These are phyloP conservation scores for Cokeromyces recurvatus DNA, from an alignment of 371 early-diverging fungal genomes.

Conservation along the genomic window DNA sequence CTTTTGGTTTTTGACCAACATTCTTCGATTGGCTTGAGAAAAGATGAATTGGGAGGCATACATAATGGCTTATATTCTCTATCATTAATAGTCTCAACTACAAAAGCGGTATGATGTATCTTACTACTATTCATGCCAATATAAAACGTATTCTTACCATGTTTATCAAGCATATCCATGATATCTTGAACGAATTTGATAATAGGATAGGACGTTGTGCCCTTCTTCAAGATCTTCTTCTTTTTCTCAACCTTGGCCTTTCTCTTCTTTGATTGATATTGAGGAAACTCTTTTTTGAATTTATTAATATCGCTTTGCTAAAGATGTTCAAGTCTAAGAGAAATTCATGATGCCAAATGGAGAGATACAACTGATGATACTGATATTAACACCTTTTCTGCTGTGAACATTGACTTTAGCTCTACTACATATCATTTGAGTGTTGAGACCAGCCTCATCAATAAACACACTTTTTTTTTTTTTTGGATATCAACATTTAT, in stretches of 20 bases:
- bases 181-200: not conserved
- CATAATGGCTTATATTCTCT: conserved; percentile 4
- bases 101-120: conserved; percentile 1
- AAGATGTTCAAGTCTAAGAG: conserved; percentile 1
- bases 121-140: conserved; percentile 3
- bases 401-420: not conserved
- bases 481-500: not conserved
- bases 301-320: not conserved
- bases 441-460: not conserved
- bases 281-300: conserved; percentile 2
- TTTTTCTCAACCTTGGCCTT: conserved; percentile 1
- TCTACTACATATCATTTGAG: not conserved
- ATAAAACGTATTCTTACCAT: not conserved
- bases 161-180: conserved; percentile 4
- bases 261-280: conserved; percentile 4
- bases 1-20: conserved; percentile 9
- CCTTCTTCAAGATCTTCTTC: not conserved
- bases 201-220: conserved; percentile 3
- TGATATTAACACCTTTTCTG: conserved; percentile 1
- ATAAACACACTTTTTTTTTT: conserved; percentile 2
- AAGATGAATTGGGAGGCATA: conserved; percentile 5
- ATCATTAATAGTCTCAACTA: conserved; percentile 4
- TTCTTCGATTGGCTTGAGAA: conserved; percentile 11
- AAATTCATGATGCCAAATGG: conserved; percentile 1
- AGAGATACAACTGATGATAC: conserved; percentile 5